Base-by-base conservation (phyloP, 2,329 filamentous ascomycete genomes). In the Elsinoe fawcettii region DNA sequence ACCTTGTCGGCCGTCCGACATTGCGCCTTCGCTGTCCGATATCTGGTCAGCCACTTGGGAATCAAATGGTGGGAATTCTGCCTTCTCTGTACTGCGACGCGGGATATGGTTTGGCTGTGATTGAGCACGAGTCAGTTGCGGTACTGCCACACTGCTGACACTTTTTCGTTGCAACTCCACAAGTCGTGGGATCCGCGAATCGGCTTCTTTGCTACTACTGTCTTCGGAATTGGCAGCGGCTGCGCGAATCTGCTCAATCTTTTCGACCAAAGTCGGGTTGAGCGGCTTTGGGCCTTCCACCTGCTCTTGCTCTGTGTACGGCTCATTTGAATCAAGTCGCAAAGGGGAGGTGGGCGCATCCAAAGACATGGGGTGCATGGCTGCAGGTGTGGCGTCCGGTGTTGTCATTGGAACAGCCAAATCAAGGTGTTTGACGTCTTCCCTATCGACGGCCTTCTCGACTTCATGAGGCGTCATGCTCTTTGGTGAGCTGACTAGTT, bases 371-470 rank as follows among this genome's bases (percentile, higher is more conserved):
- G 44, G 41, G 14, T 49, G 32, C 12, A 22, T 37, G 11, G 25
- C 25, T 27, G 34, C 22, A 14, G 46, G 56, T 7, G 43, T 47
- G 3, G 30, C 37, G n/a, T 61, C 60, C 5, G 58, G 55, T 8
- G 54, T 55, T 2, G 58, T 69, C 0, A 70, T 68, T n/a, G 75
- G 68, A 1, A 82, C 70, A 18, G 80, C 81, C 47, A 85, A 74
- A 67, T 86, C 83, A 8, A 86, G 72, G 68, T 84, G 82, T 43
- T 78, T 78, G 16, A 84, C 76, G 58, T 80, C 77, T 51, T 84
- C 76, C 39, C 77, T 73, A 47, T 78, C 73, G 11, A 68, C 66
- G 2, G 63, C 67, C 30, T 67, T 63, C 37, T 68, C 66, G 20
- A 67, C 63, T 54, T 69, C 64, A 16, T 64, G 63, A 6, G 67